Evolutionary conservation across 176 grass and related monocot species (phyloP), one percentile per base, ranked within the genome.

Genomic region (Aegilops bicornis): DNA sequence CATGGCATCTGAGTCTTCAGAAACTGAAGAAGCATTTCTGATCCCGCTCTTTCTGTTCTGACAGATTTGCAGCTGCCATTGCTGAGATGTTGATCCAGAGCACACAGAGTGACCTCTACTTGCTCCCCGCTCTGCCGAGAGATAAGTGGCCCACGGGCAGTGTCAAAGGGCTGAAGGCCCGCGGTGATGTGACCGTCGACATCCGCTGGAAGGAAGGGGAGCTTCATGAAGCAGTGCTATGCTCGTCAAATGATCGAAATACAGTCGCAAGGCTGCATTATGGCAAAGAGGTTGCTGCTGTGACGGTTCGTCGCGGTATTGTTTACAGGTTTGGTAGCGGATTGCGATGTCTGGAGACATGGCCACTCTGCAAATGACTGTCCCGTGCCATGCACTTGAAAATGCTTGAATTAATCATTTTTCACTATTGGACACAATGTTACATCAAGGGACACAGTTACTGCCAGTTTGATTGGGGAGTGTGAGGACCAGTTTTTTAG

Each of bases 1-100:
- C 63, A 37, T 40, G 56, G 7, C 56, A 59, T 59, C 56, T 3
- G 17, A 58, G 2, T 58, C 54, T 58, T 56, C 6, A 56, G 52
- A 59, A 59, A 59, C 56, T 59, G 19, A 11, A 15, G 3, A 35
- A 25, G 14, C 6, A 62, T 79, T 63, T 79, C 50, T 45, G 9
- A 72, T 56, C n/a, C 11, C 48, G 4, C 76, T 14, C 25, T 79
- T 31, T 83, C 84, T 63, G 52, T 31, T 77, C 84, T 63, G 52
- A 39, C 83, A 97, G 95, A 61, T 94, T 97, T 81, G 71, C 90
- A 50, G 86, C 95, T 11, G 90, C 90, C 16, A 87, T 97, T 50
- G 77, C 92, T n/a, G 92, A 94, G 79, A 97, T 97, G 79, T 84
- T 97, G 36, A 66, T 97, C 29, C 95, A 94, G 83, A 97, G 95